These are phyloP conservation scores for Paramecium pentaurelia DNA, from an alignment of 73 alveolate species.

Conservation along the genomic window DNA sequence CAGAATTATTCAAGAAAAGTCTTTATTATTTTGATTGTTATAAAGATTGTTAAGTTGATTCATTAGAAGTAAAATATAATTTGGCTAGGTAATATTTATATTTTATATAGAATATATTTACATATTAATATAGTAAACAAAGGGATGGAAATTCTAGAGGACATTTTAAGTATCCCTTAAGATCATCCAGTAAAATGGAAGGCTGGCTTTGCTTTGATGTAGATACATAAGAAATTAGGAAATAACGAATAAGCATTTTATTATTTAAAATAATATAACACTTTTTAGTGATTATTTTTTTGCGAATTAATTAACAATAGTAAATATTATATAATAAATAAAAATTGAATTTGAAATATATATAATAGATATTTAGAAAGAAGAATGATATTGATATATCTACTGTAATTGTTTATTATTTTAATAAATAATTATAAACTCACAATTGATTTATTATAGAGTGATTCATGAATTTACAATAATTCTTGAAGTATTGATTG, in stretches of 20 bases:
- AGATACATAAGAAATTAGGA: constrained; percentile 10
- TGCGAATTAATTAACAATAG: not conserved
- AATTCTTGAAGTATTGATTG: not conserved
- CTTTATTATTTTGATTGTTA: constrained; percentile 30
- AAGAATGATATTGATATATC: not conserved
- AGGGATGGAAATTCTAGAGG: constrained; percentile 20
- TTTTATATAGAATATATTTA: not conserved
- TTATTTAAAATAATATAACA: constrained; percentile 15
- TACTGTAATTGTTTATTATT: not conserved
- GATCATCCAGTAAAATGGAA: not conserved
- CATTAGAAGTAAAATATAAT: constrained; percentile 11
- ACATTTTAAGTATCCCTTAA: not conserved
- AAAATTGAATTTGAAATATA: not conserved
- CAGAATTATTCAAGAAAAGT: not conserved
- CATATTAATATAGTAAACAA: constrained; percentile 26
- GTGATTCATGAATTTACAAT: not conserved
- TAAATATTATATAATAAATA: not conserved
- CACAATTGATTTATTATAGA: not conserved
- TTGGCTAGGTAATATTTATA: not conserved
- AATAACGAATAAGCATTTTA: constrained; percentile 1
- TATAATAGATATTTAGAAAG: not conserved
- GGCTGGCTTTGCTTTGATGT: constrained; percentile 40
- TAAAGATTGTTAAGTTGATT: not conserved
- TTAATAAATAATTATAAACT: not conserved
- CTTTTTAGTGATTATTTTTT: not conserved